phyloP scores from a whole-genome alignment of 208 protist genomes.

The Leptomonas pyrrhocoris region DNA sequence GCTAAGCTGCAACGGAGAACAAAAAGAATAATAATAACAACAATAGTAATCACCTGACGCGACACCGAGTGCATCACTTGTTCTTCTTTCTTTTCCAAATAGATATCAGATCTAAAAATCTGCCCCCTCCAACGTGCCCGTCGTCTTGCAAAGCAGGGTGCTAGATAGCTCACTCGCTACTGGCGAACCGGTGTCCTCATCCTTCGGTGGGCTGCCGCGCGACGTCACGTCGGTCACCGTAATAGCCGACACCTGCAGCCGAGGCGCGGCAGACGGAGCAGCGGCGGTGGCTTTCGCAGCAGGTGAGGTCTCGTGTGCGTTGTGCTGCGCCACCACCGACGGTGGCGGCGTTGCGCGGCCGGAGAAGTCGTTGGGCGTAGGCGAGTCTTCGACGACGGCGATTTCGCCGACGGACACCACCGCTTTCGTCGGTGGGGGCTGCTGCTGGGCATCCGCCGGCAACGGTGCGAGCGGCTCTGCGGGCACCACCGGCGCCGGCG shows the following conservation, averaged over 20 bases:
- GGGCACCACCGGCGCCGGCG: not conserved
- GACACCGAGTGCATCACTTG: no score
- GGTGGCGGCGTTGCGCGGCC: slow-evolving; percentile 15
- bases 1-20: no score
- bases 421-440: not conserved
- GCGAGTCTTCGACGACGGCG: not conserved
- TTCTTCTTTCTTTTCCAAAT: not conserved
- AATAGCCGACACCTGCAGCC: not conserved
- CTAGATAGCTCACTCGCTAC: slow-evolving; percentile 14
- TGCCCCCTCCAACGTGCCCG: slow-evolving; percentile 20
- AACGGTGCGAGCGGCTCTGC: not conserved
- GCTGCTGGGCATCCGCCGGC: not conserved
- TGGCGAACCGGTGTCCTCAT: not conserved
- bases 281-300: not conserved
- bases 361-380: slow-evolving; percentile 11
- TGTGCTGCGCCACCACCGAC: slow-evolving; percentile 14
- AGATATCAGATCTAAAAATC: not conserved
- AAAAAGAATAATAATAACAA: no score
- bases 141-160: slow-evolving; percentile 19
- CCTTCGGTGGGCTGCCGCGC: not conserved
- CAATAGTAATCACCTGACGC: no score
- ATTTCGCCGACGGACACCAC: not conserved
- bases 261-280: not conserved
- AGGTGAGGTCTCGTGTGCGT: not conserved
- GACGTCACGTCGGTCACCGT: slow-evolving; percentile 13